Base-by-base conservation (phyloP, 2,329 filamentous ascomycete genomes). In the Colletotrichum gloeosporioides region DNA sequence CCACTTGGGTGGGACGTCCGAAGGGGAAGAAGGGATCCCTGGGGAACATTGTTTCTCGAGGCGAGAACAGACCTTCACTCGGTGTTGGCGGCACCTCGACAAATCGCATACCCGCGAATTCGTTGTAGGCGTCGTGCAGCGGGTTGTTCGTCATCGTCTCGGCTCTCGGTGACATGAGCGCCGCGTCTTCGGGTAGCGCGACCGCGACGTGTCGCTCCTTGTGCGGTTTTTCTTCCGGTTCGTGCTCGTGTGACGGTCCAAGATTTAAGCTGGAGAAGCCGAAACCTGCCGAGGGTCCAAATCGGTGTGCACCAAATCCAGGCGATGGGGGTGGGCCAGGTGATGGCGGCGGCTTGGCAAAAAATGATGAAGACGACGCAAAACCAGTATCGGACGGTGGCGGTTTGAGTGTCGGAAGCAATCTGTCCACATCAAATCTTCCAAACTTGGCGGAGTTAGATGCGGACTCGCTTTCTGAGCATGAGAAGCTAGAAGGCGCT, bases 61-160 rank as follows among this genome's bases (percentile, higher is more conserved):
- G 90, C 70, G 88, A 93, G 82, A 89, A 93, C 66, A 90, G 84
- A 36, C 87, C 87, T 34, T 90, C 88, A 16, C 83, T 85, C 2
- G 90, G 89, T 1, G 90, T 90, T 10, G 89, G 87, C 4, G 89
- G 88, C 6, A 86, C 84, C 77, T 91, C 89, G 13, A 89, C 84
- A 77, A 92, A 90, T 49, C 86, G 87, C 86, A 92, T 86, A 13
- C 88, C 89, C 2, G 86, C 80, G 34, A 88, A 79, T 32, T 85
- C 86, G 6, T 83, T 81, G 63, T 86, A 83, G 8, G 87, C 81
- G 39, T 88, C 86, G 71, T 91, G 90, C 66, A 94, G 88, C 3
- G 92, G 91, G 77, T 94, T 93, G 77, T 89, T 91, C 3, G 93
- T 95, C 88, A 96, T 96, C 18, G 93, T 91, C 80, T 94, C 93